Conservation (phyloP, 805 yeast species). For the Priceomyces haplophilus region DNA sequence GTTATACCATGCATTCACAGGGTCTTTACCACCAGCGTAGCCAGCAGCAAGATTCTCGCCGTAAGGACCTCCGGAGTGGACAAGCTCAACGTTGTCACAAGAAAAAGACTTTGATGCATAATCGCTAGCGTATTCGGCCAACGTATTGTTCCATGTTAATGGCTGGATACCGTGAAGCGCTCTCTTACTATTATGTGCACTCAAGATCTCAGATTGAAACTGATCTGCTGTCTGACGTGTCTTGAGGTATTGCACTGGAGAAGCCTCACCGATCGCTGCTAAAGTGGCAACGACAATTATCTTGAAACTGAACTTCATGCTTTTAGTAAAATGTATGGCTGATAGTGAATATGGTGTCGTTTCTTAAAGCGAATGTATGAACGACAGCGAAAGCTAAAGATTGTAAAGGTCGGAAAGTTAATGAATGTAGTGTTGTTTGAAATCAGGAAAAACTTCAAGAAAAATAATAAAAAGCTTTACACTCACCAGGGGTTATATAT, state of each 20-base stretch:
- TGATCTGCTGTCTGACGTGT: slow-evolving; percentile 2
- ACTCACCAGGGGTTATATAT: neutral
- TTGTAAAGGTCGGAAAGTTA: neutral
- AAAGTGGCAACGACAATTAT: slow-evolving; percentile 1
- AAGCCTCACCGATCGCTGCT: slow-evolving; percentile 14
- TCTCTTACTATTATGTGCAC: slow-evolving; percentile 36
- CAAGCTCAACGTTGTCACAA: slow-evolving; percentile 57
- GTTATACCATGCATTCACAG: slow-evolving; percentile 73
- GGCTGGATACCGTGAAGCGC: slow-evolving; percentile 31
- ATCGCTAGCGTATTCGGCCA: slow-evolving; percentile 34
- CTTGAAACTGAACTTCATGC: slow-evolving; percentile 4
- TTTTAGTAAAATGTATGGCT: neutral
- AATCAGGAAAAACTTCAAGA: neutral
- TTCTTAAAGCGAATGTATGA: neutral
- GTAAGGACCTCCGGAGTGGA: slow-evolving; percentile 63
- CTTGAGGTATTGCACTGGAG: slow-evolving; percentile 13
- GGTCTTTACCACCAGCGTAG: slow-evolving; percentile 48
- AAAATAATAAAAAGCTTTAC: neutral
- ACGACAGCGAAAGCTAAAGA: neutral
- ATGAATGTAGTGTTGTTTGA: neutral
- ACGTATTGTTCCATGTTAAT: slow-evolving; percentile 31
- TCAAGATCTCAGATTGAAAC: slow-evolving; percentile 30
- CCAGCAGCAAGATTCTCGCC: slow-evolving; percentile 82
- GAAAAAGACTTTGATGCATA: slow-evolving; percentile 52
- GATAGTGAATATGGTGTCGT: neutral